Evolutionary conservation across 148 eudicot genomes (phyloP), one percentile per base, ranked within the genome.

Genomic region (Polygonum aviculare): DNA sequence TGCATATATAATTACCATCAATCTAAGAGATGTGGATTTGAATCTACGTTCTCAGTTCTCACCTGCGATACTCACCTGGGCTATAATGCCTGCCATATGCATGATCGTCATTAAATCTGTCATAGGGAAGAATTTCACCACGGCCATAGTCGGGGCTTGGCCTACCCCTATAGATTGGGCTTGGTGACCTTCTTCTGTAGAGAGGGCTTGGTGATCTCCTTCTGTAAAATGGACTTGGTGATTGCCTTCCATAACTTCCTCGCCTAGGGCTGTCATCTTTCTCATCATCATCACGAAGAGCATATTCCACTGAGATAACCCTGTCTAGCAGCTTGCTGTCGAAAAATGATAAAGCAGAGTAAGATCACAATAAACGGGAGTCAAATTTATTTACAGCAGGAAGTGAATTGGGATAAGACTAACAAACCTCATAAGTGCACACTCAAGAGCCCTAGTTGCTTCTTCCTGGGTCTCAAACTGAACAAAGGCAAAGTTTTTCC

Each of bases 251-350:
- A 82, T 81, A 83, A 12, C 48, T 38, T 60, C 86, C 81, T 80
- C 90, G 84, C 82, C 83, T 83, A 26, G 96, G 90, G 79, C 87
- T 83, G 72, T 77, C 87, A 48, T 86, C 90, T 71, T 85, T 86
- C 81, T 95, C 98, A 77, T 83, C 90, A 62, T 95, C 97, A 83
- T 92, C 97, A 82, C 91, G 92, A 31, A 92, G 81, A 59, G 98
- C 96, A 83, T 95, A 95, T 80, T 92, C 97, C 74, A 95, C 98
- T 16, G 97, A 89, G 47, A 95, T 90, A 72, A 92, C 97, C 78
- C 97, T 88, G 79, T 95, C 98, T 72, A 87, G 70, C 52, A 95
- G 80, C 86, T 90, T 90, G 83, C 97, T 95, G 97, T 85, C 79
- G 76, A 57, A 69, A 7, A n/a, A 50, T 14, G 19, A 74, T 22